Percentiles rank a stretch among this genome's conserved stretches.
Evolutionary conservation across 805 yeast genomes (phyloP).

Genomic region (Candida michaelii): DNA sequence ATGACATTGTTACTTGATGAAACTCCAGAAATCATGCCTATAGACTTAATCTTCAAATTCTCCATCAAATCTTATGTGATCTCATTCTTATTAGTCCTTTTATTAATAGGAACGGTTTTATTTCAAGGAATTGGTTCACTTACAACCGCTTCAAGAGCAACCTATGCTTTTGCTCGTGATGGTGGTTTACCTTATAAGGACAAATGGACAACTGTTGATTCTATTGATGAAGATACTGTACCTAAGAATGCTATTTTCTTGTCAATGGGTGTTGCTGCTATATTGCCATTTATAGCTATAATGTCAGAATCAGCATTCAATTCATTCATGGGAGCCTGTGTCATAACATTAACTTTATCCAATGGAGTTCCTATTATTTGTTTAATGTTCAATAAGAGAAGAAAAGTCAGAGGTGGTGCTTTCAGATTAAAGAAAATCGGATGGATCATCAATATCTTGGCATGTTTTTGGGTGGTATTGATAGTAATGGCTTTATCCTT

Average conservation of each 20-base stretch:
- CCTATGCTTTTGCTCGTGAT: conserved; percentile 80
- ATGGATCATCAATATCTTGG: conserved; percentile 57
- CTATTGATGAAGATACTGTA: conserved; percentile 52
- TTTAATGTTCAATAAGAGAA: conserved; percentile 58
- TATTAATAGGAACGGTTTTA: conserved; percentile 66
- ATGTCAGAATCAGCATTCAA: conserved; percentile 74
- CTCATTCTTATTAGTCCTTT: conserved; percentile 64
- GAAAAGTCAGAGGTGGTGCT: conserved; percentile 64
- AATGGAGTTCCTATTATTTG: conserved; percentile 73
- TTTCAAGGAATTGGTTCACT: conserved; percentile 79
- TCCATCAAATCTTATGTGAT: conserved; percentile 69
- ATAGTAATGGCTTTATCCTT: conserved; percentile 64
- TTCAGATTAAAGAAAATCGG: conserved; percentile 65
- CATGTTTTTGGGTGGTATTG: conserved; percentile 59
- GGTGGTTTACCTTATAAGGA: conserved; percentile 70
- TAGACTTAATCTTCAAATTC: conserved; percentile 69
- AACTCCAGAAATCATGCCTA: conserved; percentile 69
- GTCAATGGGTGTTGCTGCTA: conserved; percentile 59
- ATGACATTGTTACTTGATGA: conserved; percentile 53
- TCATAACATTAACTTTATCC: conserved; percentile 69
- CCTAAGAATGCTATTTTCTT: conserved; percentile 70
- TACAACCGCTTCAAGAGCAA: conserved; percentile 81
- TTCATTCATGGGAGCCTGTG: conserved; percentile 83
- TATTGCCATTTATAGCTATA: conserved; percentile 64
- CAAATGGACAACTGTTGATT: conserved; percentile 66